A percentile compares a stretch with the other conserved stretches of the same genome.
These are phyloP conservation scores for Colletotrichum truncatum DNA, from an alignment of 2,329 filamentous ascomycete species.

Conservation along the genomic window DNA sequence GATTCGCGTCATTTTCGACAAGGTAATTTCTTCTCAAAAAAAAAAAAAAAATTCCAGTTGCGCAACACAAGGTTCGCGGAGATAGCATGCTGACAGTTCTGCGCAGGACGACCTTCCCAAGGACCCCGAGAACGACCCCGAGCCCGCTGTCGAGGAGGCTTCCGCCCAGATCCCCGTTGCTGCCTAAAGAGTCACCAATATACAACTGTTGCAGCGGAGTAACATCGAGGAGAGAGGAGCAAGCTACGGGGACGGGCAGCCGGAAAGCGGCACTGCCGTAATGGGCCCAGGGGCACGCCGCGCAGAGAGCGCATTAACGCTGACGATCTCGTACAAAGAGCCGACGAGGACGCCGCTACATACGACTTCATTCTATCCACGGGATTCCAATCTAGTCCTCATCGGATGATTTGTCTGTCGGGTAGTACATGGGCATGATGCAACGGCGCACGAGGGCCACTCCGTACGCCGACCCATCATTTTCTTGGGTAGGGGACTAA, in stretches of 20 bases:
- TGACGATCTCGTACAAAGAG: no score
- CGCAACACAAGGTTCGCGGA: no score
- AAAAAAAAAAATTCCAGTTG: no score
- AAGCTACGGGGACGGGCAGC: no score
- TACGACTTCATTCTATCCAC: no score
- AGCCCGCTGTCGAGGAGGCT: constrained; percentile 41
- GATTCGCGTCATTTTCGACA: constrained; percentile 94
- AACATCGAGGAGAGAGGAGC: no score
- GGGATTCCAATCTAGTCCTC: neutral
- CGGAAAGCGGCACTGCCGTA: no score
- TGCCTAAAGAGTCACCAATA: constrained; percentile 42
- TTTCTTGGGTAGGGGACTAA: neutral
- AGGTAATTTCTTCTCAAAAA: constrained; percentile 56
- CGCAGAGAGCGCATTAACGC: no score
- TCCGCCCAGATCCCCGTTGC: constrained; percentile 49
- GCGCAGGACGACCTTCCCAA: constrained; percentile 55
- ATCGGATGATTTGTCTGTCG: neutral
- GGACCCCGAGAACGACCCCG: constrained; percentile 39
- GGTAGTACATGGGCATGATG: neutral
- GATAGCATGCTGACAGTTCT: neutral
- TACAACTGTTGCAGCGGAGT: no score
- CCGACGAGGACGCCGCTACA: neutral
- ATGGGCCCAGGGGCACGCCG: no score
- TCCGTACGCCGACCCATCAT: neutral
- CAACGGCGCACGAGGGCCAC: neutral